Percentiles rank a stretch among this genome's conserved stretches.
phyloP scores from a whole-genome alignment of 2,329 filamentous ascomycete species.

The Niveomyces coronatus region DNA sequence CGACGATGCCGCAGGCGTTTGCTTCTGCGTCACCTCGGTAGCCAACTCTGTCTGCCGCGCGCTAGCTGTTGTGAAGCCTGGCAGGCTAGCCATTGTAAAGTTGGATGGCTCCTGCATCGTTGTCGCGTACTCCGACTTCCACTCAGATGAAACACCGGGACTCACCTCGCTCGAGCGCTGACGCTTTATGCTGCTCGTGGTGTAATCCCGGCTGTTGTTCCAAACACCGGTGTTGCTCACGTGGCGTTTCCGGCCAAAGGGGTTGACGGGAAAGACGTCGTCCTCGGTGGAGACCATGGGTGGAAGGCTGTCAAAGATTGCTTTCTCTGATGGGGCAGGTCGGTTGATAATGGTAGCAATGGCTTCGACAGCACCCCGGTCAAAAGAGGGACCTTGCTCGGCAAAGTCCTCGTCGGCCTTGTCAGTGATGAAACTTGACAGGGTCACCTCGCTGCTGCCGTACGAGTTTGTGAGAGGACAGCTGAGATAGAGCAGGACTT shows the following conservation, averaged over 20 bases:
- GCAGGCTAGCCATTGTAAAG: constrained; percentile 48
- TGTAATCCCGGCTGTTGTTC: constrained; percentile 12
- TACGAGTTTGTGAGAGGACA: constrained; percentile 60
- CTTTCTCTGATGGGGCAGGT: constrained; percentile 43
- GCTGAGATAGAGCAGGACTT: constrained; percentile 77
- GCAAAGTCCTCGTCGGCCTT: constrained; percentile 31
- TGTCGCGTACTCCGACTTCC: constrained; percentile 40
- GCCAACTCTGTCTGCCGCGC: constrained; percentile 37
- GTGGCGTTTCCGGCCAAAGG: constrained; percentile 29
- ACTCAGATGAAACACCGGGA: constrained; percentile 18
- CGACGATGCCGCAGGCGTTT: constrained; percentile 8
- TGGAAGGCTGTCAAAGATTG: constrained; percentile 43
- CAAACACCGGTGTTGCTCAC: constrained; percentile 19
- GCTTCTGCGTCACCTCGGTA: constrained; percentile 13
- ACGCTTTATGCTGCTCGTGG: constrained; percentile 18
- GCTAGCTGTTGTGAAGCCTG: constrained; percentile 53
- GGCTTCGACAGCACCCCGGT: constrained; percentile 48
- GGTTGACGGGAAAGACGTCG: constrained; percentile 56
- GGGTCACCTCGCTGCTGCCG: constrained; percentile 43
- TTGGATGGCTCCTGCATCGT: constrained; percentile 50
- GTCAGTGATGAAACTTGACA: constrained; percentile 63
- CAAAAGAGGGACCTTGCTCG: constrained; percentile 59
- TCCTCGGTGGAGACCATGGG: constrained; percentile 52
- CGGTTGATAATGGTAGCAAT: constrained; percentile 64
- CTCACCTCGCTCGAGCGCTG: constrained; percentile 17